These are phyloP conservation scores for Fraxinus velutina DNA, from an alignment of 305 asterid genomes.

Conservation along the genomic window DNA sequence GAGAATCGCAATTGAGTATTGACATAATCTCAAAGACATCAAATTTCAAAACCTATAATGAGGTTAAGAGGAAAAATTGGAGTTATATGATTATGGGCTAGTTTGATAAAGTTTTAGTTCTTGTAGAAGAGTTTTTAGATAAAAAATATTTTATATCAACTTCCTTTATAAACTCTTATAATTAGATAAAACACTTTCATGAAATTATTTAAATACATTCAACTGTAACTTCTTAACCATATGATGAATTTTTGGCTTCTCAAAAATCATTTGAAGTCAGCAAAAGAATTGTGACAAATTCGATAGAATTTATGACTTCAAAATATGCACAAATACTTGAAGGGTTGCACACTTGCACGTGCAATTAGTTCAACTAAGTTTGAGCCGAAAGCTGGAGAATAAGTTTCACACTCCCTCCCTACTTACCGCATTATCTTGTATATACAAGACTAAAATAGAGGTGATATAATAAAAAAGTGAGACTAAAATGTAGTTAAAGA, in stretches of 20 bases:
- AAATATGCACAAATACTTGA: not conserved
- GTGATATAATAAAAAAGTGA: not conserved
- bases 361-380: not conserved
- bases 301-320: not conserved
- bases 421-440: not conserved
- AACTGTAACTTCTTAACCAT: too few relatives aligned
- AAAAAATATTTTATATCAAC: too few relatives aligned
- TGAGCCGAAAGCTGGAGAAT: not conserved
- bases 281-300: not conserved
- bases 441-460: not conserved
- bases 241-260: too few relatives aligned
- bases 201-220: too few relatives aligned
- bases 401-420: not conserved
- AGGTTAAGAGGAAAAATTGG: too few relatives aligned
- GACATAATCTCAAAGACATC: not conserved
- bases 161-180: too few relatives aligned
- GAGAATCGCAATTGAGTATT: too few relatives aligned
- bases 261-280: too few relatives aligned
- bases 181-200: too few relatives aligned
- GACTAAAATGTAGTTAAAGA: not conserved
- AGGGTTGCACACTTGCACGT: not conserved
- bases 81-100: too few relatives aligned
- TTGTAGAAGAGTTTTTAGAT: not conserved
- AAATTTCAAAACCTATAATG: too few relatives aligned
- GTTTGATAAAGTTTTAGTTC: not conserved